A percentile compares a stretch with the other conserved stretches of the same genome.
Evolutionary conservation across 2,329 filamentous ascomycete genomes (phyloP).

Genomic region (Myriosclerotinia duriaeana): DNA sequence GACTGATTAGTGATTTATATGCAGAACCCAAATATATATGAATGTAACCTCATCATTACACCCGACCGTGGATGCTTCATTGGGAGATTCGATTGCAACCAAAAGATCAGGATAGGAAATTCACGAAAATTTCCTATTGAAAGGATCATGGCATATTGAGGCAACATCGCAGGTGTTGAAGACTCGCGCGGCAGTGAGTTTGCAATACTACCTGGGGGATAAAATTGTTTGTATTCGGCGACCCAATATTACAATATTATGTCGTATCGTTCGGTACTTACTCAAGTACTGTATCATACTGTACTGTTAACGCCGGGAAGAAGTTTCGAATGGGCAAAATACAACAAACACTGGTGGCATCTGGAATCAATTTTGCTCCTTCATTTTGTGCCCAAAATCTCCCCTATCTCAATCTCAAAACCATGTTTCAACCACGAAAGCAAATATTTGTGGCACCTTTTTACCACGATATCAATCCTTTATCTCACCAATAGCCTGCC

Average conservation of each 20-base stretch:
- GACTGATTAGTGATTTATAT: background rate
- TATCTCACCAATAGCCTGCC: background rate
- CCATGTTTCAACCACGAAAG: constrained; percentile 10
- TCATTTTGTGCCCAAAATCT: background rate
- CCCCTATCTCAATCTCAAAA: background rate
- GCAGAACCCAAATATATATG: background rate
- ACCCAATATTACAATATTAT: background rate
- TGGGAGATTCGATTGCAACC: background rate
- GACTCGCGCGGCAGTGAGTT: background rate
- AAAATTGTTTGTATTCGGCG: constrained; percentile 3
- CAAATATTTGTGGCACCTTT: background rate
- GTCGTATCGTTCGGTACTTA: background rate
- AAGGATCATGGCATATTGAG: background rate
- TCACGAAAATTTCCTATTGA: no score
- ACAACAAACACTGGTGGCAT: background rate
- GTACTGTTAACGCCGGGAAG: background rate
- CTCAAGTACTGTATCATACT: no score
- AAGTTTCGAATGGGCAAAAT: background rate
- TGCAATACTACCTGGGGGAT: constrained; percentile 7
- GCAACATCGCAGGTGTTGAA: background rate
- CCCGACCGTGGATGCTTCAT: background rate
- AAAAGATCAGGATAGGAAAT: background rate
- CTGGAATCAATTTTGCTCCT: background rate
- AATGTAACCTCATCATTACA: background rate
- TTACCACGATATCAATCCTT: background rate